phyloP scores from a whole-genome alignment of 345 rosid genomes.

The Anastatica hierochuntica region DNA sequence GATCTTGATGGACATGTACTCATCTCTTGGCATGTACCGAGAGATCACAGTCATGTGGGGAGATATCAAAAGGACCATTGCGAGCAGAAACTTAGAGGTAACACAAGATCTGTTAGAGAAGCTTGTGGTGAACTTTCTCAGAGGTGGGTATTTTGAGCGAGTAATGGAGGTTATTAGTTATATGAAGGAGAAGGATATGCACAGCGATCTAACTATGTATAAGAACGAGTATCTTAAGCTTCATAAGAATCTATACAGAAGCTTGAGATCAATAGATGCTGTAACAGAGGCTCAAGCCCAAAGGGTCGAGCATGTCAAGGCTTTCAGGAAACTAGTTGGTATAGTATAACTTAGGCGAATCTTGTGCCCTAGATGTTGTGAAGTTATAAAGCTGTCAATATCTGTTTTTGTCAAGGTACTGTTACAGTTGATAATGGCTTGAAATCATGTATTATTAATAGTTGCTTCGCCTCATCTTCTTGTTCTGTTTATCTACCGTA shows the following conservation, averaged over 20 bases:
- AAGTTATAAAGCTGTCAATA: too few relatives aligned
- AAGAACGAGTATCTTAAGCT: slow-evolving; percentile 58
- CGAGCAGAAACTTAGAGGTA: slow-evolving; percentile 25
- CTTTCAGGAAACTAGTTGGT: slow-evolving; percentile 57
- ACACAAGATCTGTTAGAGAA: slow-evolving; percentile 55
- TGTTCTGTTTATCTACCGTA: slow-evolving; percentile 50
- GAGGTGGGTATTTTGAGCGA: slow-evolving; percentile 90
- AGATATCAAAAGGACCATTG: slow-evolving; percentile 56
- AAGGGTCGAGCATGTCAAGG: slow-evolving; percentile 51
- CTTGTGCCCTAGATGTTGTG: too few relatives aligned
- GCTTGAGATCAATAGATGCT: slow-evolving; percentile 41
- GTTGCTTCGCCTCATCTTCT: slow-evolving; percentile 35
- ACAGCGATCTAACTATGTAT: slow-evolving; percentile 46
- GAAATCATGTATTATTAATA: too few relatives aligned
- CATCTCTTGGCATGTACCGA: slow-evolving; percentile 55
- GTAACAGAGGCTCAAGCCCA: slow-evolving; percentile 53
- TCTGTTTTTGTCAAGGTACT: too few relatives aligned
- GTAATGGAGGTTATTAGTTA: slow-evolving; percentile 58
- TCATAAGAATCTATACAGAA: slow-evolving; percentile 64
- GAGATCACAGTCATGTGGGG: slow-evolving; percentile 76
- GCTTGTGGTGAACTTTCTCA: slow-evolving; percentile 55
- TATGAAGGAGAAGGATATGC: slow-evolving; percentile 43
- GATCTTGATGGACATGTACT: slow-evolving; percentile 39
- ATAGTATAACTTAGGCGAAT: slow-evolving; percentile 24
- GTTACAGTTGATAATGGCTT: too few relatives aligned